Conservation (phyloP, 1,139 yeast genomes). For the Debaryomycetaceae sp. region DNA sequence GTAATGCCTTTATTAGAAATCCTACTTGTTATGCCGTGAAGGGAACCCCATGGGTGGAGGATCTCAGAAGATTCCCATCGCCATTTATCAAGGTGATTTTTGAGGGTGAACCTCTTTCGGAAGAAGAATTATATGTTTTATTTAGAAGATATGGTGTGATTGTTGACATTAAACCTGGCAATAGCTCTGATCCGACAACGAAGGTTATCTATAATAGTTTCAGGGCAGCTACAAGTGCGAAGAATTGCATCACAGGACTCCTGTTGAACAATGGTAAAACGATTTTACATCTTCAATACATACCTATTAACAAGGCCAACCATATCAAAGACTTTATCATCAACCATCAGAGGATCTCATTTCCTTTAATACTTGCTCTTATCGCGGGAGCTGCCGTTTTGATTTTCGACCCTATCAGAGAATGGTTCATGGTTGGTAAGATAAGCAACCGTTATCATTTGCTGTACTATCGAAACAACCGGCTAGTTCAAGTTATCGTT, state of each 20-base stretch:
- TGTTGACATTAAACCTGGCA: conserved; percentile 60
- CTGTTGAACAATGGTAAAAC: conserved; percentile 52
- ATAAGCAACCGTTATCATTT: conserved; percentile 51
- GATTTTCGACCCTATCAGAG: conserved; percentile 89
- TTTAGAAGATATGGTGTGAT: conserved; percentile 88
- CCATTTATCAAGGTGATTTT: conserved; percentile 59
- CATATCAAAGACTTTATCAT: conserved; percentile 52
- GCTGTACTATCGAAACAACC: conserved; percentile 29
- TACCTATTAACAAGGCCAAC: conserved; percentile 51
- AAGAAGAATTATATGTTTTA: conserved; percentile 78
- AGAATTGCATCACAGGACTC: conserved; percentile 86
- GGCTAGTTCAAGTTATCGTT: conserved; percentile 23
- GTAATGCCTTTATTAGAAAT: conserved; percentile 14
- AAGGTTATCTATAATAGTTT: conserved; percentile 51
- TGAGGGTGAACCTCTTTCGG: conserved; percentile 72
- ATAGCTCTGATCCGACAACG: conserved; percentile 40
- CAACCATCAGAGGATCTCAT: conserved; percentile 79
- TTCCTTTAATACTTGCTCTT: conserved; percentile 50
- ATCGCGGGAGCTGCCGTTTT: conserved; percentile 77
- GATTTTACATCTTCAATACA: conserved; percentile 69
- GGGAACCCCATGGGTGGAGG: conserved; percentile 97
- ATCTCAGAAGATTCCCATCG: conserved; percentile 73
- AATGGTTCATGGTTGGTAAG: conserved; percentile 72
- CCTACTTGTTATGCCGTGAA: conserved; percentile 67
- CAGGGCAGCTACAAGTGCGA: conserved; percentile 79